Evolutionary conservation across 345 rosid genomes (phyloP).

Genomic region (Eucalyptus marginata): DNA sequence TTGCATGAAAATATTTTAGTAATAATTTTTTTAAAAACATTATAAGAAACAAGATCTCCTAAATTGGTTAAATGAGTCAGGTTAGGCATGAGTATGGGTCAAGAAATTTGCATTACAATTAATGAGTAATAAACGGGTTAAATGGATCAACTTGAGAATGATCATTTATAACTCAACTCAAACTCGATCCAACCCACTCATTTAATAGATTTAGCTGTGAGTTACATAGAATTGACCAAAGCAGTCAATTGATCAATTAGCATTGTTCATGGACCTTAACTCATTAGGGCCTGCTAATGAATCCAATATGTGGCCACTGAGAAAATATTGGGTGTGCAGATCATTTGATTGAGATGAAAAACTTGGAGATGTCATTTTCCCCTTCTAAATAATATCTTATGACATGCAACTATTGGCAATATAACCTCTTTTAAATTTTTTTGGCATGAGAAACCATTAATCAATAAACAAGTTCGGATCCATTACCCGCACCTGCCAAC

Average conservation of each 20-base stretch:
- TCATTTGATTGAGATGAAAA: background rate
- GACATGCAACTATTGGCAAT: background rate
- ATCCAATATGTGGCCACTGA: background rate
- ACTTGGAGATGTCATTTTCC: rapidly evolving
- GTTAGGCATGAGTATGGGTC: no score
- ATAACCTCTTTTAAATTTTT: background rate
- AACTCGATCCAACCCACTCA: rapidly evolving
- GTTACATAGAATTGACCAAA: background rate
- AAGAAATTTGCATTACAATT: no score
- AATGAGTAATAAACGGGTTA: no score
- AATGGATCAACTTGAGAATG: no score
- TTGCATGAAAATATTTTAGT: no score
- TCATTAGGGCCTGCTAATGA: background rate
- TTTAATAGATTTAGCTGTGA: rapidly evolving
- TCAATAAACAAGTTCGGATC: background rate
- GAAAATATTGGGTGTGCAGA: background rate
- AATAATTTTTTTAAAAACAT: no score
- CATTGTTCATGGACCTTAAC: background rate
- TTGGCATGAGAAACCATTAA: background rate
- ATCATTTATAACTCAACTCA: no score
- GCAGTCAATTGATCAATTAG: background rate
- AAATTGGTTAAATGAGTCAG: no score
- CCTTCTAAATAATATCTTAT: background rate
- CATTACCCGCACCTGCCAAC: background rate
- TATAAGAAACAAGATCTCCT: no score